Base-by-base conservation (phyloP, 164 flowering plant species). In the Akebia trifoliata region DNA sequence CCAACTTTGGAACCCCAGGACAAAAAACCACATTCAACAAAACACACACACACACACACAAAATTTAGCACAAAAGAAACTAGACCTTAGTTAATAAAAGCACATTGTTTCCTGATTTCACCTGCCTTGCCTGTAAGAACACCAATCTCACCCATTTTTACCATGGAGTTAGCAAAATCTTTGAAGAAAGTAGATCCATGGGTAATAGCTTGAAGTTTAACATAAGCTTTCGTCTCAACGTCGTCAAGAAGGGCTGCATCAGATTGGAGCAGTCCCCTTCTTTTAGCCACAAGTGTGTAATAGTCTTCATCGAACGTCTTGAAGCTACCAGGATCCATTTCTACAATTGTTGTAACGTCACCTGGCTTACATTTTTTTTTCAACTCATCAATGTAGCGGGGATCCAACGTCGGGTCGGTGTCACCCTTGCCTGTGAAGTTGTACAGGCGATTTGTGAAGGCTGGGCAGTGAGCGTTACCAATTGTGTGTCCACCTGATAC, bases 301-400 rank as follows among this genome's bases (percentile, higher is more conserved):
- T 85, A 85, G 11, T 24, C n/a, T 0, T 12, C 20, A 36, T 85
- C 88, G 32, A 85, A 82, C 1, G 73, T 72, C 22, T 12, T 57
- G 69, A 56, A 65, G 59, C 91, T 81, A 5, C 86, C 86, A 0
- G 87, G 91, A 49, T 82, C 91, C 84, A 82, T 81, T 62, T 78
- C 78, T 0, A 73, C 70, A 0, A 70, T 6, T 1, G 75, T 28
- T 0, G 52, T 60, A 0, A 2, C 1, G 20, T 75, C 80, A 1
- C 37, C 36, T 3, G 66, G 70, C 17, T 29, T 54, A 58, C 92
- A 85, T 42, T 71, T 74, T 9, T 0, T 50, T 65, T 59, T 77
- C 61, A 85, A 47, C 18, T 31, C 17, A 0, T 56, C 53, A 0
- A 67, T 44, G 57, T 82, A 85, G 39, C 71, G 54, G 0, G 62